Percentiles rank a stretch among this genome's conserved stretches.
phyloP scores from a whole-genome alignment of 495 filamentous ascomycete genomes.

The Cenococcum geophilum region DNA sequence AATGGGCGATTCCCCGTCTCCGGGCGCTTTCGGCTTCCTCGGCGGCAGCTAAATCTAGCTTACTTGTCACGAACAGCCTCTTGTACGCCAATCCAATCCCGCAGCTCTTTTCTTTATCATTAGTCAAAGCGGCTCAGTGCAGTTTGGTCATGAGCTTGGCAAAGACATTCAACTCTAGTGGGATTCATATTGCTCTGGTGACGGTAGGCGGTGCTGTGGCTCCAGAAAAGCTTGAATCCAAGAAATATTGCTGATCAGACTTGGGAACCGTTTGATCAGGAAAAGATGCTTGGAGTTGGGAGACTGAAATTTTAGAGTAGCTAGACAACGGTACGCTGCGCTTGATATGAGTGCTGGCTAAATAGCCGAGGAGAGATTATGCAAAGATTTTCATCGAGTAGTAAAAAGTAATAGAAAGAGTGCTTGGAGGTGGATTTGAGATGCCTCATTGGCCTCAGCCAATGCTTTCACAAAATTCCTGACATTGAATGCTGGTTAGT shows the following conservation, averaged over 20 bases:
- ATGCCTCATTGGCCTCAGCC: too few species aligned
- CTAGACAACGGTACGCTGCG: not conserved
- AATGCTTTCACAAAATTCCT: too few species aligned
- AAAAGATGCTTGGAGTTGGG: conserved; percentile 11
- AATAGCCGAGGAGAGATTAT: too few species aligned
- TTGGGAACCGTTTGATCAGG: conserved; percentile 38
- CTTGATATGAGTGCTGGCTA: too few species aligned
- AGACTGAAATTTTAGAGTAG: conserved; percentile 19
- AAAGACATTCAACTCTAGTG: conserved; percentile 29
- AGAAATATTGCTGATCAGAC: conserved; percentile 38
- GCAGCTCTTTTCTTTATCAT: conserved; percentile 39
- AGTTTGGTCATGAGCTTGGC: conserved; percentile 39
- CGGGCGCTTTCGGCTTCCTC: conserved; percentile 14
- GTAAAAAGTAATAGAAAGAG: too few species aligned
- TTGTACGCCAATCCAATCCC: conserved; percentile 37
- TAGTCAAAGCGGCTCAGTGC: conserved; percentile 42
- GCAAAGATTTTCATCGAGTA: too few species aligned
- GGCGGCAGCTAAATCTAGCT: conserved; percentile 30
- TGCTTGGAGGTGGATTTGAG: too few species aligned
- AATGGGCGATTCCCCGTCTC: conserved; percentile 38
- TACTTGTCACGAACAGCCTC: conserved; percentile 39
- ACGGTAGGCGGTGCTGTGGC: conserved; percentile 37
- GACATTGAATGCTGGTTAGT: too few species aligned
- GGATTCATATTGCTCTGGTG: conserved; percentile 41
- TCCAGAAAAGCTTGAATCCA: conserved; percentile 35